Evolutionary conservation across 2,329 filamentous ascomycete species (phyloP).

Genomic region (Pezicula carpinea): DNA sequence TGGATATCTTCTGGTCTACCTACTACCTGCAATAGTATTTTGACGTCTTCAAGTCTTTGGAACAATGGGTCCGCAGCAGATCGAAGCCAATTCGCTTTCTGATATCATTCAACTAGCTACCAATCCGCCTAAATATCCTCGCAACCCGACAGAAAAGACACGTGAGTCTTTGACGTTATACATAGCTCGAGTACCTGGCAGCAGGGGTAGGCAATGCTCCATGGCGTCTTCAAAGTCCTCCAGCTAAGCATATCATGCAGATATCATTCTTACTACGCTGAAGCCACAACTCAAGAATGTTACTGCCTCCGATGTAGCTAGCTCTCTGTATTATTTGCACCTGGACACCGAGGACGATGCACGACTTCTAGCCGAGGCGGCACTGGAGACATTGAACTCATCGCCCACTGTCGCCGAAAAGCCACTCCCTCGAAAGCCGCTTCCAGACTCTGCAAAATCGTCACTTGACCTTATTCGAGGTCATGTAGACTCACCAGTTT

Average conservation of each 20-base stretch:
- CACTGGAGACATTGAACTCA: conserved; percentile 6
- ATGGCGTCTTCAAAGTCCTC: conserved; percentile 2
- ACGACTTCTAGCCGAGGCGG: conserved; percentile 31
- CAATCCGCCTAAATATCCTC: conserved; percentile 81
- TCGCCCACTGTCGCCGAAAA: conserved; percentile 9
- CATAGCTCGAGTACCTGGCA: conserved; percentile 89
- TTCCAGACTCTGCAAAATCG: conserved; percentile 21
- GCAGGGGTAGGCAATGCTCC: conserved; percentile 59
- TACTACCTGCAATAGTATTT: too few relatives aligned
- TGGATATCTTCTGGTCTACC: too few relatives aligned
- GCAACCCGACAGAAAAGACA: conserved; percentile 65
- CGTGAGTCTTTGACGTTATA: conserved; percentile 78
- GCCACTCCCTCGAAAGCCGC: conserved; percentile 26
- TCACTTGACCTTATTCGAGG: conserved; percentile 15
- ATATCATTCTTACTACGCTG: conserved; percentile 86
- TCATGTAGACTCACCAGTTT: neutral
- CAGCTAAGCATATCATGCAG: conserved; percentile 40
- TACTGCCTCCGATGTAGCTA: conserved; percentile 79
- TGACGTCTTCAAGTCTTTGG: too few relatives aligned
- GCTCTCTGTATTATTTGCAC: conserved; percentile 88
- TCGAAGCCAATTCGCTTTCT: conserved; percentile 82
- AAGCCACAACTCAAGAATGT: conserved; percentile 88
- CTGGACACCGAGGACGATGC: conserved; percentile 60
- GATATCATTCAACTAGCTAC: conserved; percentile 75
- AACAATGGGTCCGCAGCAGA: conserved; percentile 14